Evolutionary conservation across 148 eudicot species (phyloP), one percentile per base, ranked within the genome.

Genomic region (Chenopodium quinoa): DNA sequence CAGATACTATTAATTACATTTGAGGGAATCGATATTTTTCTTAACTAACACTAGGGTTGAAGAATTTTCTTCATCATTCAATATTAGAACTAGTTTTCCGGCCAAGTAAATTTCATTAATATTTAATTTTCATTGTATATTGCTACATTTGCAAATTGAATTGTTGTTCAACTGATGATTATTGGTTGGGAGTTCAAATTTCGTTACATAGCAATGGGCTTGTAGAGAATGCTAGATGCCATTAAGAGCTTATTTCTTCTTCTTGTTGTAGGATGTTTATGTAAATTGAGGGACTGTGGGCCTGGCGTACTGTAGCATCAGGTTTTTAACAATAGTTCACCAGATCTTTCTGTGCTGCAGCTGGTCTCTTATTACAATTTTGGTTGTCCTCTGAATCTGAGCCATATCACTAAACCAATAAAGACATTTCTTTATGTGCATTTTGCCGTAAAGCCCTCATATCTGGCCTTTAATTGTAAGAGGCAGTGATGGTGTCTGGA

Each of bases 401-500:
- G 73, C 78, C 58, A 52, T 65, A 79, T 68, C 75, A 68, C 32
- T 44, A 69, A 56, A 76, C 75, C 79, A 71, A 44, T 40, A 10
- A 27, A 54, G 34, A 4, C 9, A 62, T 62, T 62, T 22, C 17
- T n/a, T 10, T 25, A 10, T 25, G 52, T 48, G 76, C 16, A 27
- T 23, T 75, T 2, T 66, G 68, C 74, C 58, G 76, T 50, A 23
- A 44, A 32, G 19, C 48, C 40, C 40, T 66, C 63, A 54, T 79
- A 3, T 1, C 50, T 77, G 27, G 69, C 34, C 71, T 52, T 62
- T n/a, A 20, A 68, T 67, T 50, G 31, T 25, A 31, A 52, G 64
- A 71, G 78, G 77, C 37, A 63, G 77, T 54, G 72, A 83, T 86
- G 87, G 87, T 44, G 37, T 82, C 86, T 11, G 81, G 73, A 47